These are phyloP conservation scores for Lactifluus rugatus DNA, from an alignment of 768 basidiomycete genomes.

Conservation along the genomic window DNA sequence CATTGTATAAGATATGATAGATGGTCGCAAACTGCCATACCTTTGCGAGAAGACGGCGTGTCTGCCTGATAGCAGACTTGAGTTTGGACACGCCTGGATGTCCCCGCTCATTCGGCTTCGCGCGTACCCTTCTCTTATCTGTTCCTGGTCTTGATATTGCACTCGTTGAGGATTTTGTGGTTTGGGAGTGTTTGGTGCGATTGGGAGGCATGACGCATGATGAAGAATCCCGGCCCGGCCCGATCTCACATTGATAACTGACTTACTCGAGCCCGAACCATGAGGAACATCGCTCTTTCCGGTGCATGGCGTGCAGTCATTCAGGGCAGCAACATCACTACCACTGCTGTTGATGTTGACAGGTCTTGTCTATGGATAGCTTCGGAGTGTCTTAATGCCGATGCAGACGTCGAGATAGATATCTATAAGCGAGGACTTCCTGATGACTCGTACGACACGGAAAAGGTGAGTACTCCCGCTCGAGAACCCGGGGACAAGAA, in stretches of 20 bases:
- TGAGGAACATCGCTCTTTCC: slow-evolving; percentile 10
- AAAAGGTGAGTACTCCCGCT: neutral
- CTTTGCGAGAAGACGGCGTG: slow-evolving; percentile 72
- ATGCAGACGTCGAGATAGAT: slow-evolving; percentile 17
- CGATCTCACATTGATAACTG: neutral
- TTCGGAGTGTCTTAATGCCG: slow-evolving; percentile 16
- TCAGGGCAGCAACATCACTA: slow-evolving; percentile 5
- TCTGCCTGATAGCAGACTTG: slow-evolving; percentile 77
- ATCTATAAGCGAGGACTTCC: slow-evolving; percentile 3
- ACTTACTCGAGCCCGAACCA: neutral
- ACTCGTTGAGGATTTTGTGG: neutral
- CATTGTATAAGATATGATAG: neutral
- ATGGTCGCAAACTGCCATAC: slow-evolving; percentile 29
- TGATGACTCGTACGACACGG: neutral
- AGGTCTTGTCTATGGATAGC: slow-evolving; percentile 14
- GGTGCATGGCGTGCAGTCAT: slow-evolving; percentile 11
- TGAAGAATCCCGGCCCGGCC: neutral
- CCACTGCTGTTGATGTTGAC: slow-evolving; percentile 10
- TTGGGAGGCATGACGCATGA: slow-evolving; percentile 14
- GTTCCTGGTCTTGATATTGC: neutral
- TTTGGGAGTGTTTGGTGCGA: slow-evolving; percentile 1
- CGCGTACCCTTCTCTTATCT: neutral
- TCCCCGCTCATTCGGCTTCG: slow-evolving; percentile 10
- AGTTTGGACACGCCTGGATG: slow-evolving; percentile 75
- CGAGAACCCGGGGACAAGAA: neutral